phyloP scores from a whole-genome alignment of 148 eudicot species.

The Selenicereus undatus region DNA sequence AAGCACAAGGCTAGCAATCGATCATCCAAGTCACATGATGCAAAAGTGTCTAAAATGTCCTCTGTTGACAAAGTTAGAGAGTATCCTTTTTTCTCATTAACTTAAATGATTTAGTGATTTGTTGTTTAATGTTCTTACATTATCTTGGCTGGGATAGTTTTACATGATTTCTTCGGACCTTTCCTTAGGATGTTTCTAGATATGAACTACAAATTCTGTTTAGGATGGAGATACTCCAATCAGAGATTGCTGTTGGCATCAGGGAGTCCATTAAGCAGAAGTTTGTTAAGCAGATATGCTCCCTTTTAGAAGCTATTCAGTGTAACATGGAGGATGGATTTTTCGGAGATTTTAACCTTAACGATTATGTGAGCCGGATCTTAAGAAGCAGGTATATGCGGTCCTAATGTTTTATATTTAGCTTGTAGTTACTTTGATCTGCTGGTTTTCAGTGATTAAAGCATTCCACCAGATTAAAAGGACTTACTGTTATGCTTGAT shows the following conservation, averaged over 20 bases:
- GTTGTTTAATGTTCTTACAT: not conserved
- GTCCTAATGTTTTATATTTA: not conserved
- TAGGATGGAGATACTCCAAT: conserved; percentile 85
- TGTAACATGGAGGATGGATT: conserved; percentile 84
- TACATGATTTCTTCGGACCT: not conserved
- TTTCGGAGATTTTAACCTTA: conserved; percentile 73
- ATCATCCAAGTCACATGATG: conserved; percentile 20
- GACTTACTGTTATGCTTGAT: not conserved
- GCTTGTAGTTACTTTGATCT: not conserved
- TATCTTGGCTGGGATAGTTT: conserved; percentile 4
- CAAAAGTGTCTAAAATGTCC: conserved; percentile 17
- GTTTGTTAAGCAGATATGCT: conserved; percentile 77
- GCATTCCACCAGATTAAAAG: not conserved
- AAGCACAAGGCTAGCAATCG: conserved; percentile 29
- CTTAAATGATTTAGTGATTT: not conserved
- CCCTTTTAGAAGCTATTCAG: conserved; percentile 69
- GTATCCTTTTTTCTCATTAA: conserved; percentile 63
- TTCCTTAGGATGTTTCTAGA: conserved; percentile 55
- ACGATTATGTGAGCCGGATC: conserved; percentile 62
- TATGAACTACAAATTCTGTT: conserved; percentile 83
- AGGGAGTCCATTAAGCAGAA: conserved; percentile 52
- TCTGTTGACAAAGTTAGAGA: conserved; percentile 53
- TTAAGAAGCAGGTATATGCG: conserved; percentile 59
- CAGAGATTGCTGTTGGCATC: conserved; percentile 43
- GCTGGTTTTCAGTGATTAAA: not conserved